Evolutionary conservation across 352 stramenopile genomes (phyloP), one percentile per base, ranked within the genome.

Genomic region (Phytophthora quininea): DNA sequence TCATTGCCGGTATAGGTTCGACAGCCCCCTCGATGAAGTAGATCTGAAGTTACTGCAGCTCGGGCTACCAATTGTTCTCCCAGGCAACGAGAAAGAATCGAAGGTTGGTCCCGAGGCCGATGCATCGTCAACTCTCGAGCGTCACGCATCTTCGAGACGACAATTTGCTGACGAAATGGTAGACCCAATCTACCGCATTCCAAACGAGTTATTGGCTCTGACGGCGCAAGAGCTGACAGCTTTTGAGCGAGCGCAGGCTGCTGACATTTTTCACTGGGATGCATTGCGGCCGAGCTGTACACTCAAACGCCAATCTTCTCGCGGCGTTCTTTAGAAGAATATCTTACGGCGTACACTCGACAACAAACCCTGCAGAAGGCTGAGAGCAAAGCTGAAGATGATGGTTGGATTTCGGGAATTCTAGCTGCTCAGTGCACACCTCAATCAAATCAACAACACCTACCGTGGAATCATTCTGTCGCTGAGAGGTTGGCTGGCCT

Each of bases 241-340:
- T 11, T 69, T 85, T 47, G 69, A 87, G 19, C 68, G 54, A 6
- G 67, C 68, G 27, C 67, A 70, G 58, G 76, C 79, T 14, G 74
- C 73, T 1, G 80, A 92, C 49, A 64, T 80, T 12, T 93, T 54
- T 71, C 81, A 1, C 60, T 96, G 27, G 88, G 85, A 0, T 92
- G 86, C 46, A 66, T 92, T 29, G 80, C 88, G 33, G 83, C 83
- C 0, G 88, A 96, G 62, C 68, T 94, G 14, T 95, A 91, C 56
- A 84, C 74, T 1, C 56, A 64, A 4, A 52, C 51, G 3, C 80
- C 86, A 1, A 62, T 95, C 5, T 95, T 95, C 56, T 90, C 85
- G 7, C 61, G 67, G 9, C 67, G 58, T 2, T 89, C 79, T 7
- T 40, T 91, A 31, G 45, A 69, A 12, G 56, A 80, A 1, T 93